These are phyloP conservation scores for Fusarium duplospermum DNA, from an alignment of 2,329 filamentous ascomycete species.

Conservation along the genomic window DNA sequence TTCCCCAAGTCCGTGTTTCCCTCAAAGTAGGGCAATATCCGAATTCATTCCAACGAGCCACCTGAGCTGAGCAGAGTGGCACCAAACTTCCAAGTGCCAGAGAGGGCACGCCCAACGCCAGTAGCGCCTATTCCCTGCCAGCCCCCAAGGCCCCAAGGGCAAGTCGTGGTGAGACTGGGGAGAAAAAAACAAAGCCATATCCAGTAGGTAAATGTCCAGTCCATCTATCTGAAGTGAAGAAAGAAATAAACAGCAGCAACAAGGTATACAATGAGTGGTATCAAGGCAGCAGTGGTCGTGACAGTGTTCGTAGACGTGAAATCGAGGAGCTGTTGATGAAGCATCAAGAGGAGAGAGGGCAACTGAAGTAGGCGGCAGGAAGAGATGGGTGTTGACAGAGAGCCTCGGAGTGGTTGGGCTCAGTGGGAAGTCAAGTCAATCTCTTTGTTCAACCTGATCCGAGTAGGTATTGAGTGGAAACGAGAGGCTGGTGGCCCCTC, in stretches of 20 bases:
- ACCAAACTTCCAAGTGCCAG: constrained; percentile 24
- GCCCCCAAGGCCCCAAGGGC: constrained; percentile 15
- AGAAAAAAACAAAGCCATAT: constrained; percentile 35
- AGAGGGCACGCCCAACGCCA: constrained; percentile 39
- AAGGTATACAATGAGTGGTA: constrained; percentile 41
- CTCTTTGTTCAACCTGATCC: not conserved
- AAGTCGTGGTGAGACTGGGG: constrained; percentile 25
- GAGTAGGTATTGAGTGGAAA: not conserved
- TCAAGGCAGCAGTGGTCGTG: constrained; percentile 36
- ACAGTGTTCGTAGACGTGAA: constrained; percentile 33
- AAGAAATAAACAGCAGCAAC: constrained; percentile 10
- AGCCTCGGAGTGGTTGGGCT: not conserved
- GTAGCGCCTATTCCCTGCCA: constrained; percentile 34
- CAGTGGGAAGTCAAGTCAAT: not conserved
- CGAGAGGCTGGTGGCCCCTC: not conserved
- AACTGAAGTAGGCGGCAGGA: constrained; percentile 5
- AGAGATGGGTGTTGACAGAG: not conserved
- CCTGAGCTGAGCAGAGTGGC: constrained; percentile 8
- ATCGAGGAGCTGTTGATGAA: constrained; percentile 14
- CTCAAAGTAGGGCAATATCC: constrained; percentile 9
- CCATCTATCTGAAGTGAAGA: constrained; percentile 37
- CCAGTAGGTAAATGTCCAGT: constrained; percentile 38
- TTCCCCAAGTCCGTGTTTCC: constrained; percentile 4
- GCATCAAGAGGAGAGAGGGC: constrained; percentile 8
- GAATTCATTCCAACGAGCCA: constrained; percentile 10